A percentile compares a stretch with the other conserved stretches of the same genome.
phyloP scores from a whole-genome alignment of 1,139 yeast genomes.

The Meyerozyma elateridarum region DNA sequence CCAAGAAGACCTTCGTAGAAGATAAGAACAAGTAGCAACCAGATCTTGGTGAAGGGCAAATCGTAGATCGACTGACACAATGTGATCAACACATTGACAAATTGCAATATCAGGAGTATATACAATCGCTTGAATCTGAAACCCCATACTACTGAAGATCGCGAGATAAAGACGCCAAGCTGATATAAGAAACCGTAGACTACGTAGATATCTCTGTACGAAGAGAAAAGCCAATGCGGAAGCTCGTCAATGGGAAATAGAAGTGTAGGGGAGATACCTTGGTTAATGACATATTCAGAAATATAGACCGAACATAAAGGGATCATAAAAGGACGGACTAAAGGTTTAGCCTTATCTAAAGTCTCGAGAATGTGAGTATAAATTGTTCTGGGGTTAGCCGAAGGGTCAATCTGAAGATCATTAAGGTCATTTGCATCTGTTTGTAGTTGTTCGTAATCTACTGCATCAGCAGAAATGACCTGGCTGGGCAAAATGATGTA shows the following conservation, averaged over 20 bases:
- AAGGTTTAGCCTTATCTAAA: conserved; percentile 39
- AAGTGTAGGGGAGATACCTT: conserved; percentile 85
- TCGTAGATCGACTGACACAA: conserved; percentile 61
- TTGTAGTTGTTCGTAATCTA: conserved; percentile 4
- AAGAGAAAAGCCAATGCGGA: conserved; percentile 54
- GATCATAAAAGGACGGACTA: conserved; percentile 68
- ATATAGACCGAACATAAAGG: conserved; percentile 82
- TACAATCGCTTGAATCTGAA: conserved; percentile 57
- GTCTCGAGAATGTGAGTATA: conserved; percentile 33
- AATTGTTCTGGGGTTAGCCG: conserved; percentile 19
- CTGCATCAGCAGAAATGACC: not conserved
- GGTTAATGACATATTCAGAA: conserved; percentile 85
- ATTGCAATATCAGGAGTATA: conserved; percentile 62
- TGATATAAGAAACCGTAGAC: conserved; percentile 92
- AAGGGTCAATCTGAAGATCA: conserved; percentile 42
- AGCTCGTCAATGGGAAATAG: conserved; percentile 67
- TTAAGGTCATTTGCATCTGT: conserved; percentile 5
- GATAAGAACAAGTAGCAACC: conserved; percentile 56
- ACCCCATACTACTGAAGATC: conserved; percentile 70
- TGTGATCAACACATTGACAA: conserved; percentile 56
- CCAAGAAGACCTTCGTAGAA: conserved; percentile 89
- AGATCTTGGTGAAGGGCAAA: conserved; percentile 52
- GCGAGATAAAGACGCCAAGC: conserved; percentile 83
- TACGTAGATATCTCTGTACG: conserved; percentile 84
- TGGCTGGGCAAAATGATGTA: conserved; percentile 25